A percentile compares a stretch with the other conserved stretches of the same genome.
These are phyloP conservation scores for Amniculicola lignicola DNA, from an alignment of 495 filamentous ascomycete genomes.

Conservation along the genomic window DNA sequence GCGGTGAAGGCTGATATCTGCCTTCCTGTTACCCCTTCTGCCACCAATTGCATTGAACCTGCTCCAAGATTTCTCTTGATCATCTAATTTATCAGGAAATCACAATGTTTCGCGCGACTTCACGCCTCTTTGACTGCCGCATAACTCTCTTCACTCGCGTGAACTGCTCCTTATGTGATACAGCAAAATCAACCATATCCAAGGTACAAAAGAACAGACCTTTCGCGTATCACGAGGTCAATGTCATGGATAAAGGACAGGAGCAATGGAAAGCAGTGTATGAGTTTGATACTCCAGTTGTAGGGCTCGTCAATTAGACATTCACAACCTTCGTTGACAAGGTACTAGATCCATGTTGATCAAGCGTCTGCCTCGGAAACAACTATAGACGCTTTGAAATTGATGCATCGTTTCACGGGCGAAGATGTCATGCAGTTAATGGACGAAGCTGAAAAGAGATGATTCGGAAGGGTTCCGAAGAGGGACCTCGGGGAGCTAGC, in stretches of 20 bases:
- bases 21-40: background rate
- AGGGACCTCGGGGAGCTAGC: constrained; percentile 17
- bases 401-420: constrained; percentile 79
- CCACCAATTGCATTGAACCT: background rate
- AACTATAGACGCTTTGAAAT: constrained; percentile 62
- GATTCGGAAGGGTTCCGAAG: background rate
- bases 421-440: constrained; percentile 69
- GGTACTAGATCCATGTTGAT: constrained; percentile 59
- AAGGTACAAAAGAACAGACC: constrained; percentile 64
- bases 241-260: constrained; percentile 66
- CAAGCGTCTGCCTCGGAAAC: constrained; percentile 45
- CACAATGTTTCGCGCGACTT: constrained; percentile 27
- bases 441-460: constrained; percentile 51
- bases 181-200: constrained; percentile 68
- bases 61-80: background rate
- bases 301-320: constrained; percentile 42
- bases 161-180: constrained; percentile 74
- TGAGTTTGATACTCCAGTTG: constrained; percentile 87
- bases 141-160: constrained; percentile 81
- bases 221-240: constrained; percentile 74
- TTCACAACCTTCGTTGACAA: constrained; percentile 7
- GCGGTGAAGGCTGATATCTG: constrained; percentile 13
- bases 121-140: constrained; percentile 47
- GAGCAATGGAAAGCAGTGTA: constrained; percentile 75
- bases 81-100: background rate